Base-by-base conservation (phyloP, 2,329 filamentous ascomycete genomes). In the Endoconidiophora polonica region DNA sequence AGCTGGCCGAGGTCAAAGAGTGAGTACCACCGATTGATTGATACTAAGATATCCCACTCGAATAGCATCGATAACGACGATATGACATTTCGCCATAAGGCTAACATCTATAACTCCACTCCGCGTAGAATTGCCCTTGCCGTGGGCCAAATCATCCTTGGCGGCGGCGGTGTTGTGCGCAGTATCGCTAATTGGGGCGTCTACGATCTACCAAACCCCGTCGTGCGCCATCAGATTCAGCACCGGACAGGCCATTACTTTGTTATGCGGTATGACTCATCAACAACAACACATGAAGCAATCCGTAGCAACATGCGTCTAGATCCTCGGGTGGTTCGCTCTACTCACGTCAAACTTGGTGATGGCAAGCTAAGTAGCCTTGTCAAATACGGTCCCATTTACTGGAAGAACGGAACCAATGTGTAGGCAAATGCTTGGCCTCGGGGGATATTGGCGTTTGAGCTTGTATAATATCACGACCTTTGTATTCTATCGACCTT, bases 131-230 rank as follows among this genome's bases (percentile, higher is more conserved):
- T 96, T 67, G 86, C 87, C 63, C 79, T 82, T 60, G 86, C 85
- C 49, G 78, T 86, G 56, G 90, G 90, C 59, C 78, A 81, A 58
- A 76, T 90, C 56, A 75, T 98, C 62, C 83, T 98, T 59, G 74
- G 76, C 58, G 76, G 81, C 57, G 83, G 83, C 63, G 91, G 91
- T 65, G 88, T 95, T 51, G 79, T 98, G 61, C 87, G 91, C 59
- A 87, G 87, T 62, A 74, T 94, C 62, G 81, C 81, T 58, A 98
- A 98, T 73, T 98, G 91, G 91, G 91, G 91, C 62, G 76, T 84
- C 58, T 95, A 91, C 68, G 73, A 81, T 44, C 81, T 98, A 16
- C 90, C 91, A 44, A 83, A 80, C 57, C 78, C 86, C 55, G 73
- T 81, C 53, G 81, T 79, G 55, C 81, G 82, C 62, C 81, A 93